phyloP scores from a whole-genome alignment of 768 basidiomycete genomes.

The Lactifluus subvellereus region DNA sequence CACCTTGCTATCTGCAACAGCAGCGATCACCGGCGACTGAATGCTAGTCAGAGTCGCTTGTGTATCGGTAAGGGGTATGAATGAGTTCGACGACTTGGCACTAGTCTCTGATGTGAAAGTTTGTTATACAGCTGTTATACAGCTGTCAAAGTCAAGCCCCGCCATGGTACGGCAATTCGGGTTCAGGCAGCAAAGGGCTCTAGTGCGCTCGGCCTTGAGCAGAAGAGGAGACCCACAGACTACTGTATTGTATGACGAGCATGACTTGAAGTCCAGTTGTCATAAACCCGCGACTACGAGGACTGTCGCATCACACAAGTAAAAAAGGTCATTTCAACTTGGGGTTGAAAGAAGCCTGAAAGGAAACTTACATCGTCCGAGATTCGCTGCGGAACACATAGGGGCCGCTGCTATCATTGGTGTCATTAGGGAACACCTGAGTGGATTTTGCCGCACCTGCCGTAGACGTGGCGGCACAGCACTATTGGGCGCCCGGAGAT shows the following conservation, averaged over 20 bases:
- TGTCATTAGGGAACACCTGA: background rate
- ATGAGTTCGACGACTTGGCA: background rate
- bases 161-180: background rate
- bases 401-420: background rate
- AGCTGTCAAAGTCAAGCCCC: background rate
- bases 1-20: background rate
- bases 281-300: background rate
- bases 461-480: background rate
- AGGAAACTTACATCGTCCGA: background rate
- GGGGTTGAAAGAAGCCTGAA: background rate
- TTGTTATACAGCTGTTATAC: background rate
- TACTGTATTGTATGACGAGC: conserved; percentile 5
- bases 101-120: background rate
- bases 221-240: background rate
- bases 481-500: background rate
- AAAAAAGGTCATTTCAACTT: background rate
- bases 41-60: background rate
- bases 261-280: background rate
- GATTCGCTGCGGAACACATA: background rate
- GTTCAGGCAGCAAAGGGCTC: background rate
- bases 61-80: background rate
- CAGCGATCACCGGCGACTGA: background rate
- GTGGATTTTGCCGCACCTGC: background rate
- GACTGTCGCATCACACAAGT: background rate
- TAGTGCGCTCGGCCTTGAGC: background rate